Evolutionary conservation across 495 filamentous ascomycete genomes (phyloP).

Genomic region (Hyaloscypha variabilis): DNA sequence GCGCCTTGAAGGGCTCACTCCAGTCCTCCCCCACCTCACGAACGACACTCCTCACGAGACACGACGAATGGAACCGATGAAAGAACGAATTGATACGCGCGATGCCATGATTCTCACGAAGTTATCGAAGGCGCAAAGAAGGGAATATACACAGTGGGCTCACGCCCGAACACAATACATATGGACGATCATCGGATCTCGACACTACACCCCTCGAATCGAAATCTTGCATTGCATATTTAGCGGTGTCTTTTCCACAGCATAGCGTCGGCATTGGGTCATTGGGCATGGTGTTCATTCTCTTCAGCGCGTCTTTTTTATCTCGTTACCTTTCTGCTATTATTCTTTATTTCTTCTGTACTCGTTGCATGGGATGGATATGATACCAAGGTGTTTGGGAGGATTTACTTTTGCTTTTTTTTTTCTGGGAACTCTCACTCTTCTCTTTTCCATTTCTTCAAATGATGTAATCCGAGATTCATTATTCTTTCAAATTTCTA

Average conservation of each 20-base stretch:
- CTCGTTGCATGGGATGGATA: constrained; percentile 31
- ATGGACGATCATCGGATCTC: constrained; percentile 22
- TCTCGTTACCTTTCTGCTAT: constrained; percentile 10
- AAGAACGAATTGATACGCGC: constrained; percentile 22
- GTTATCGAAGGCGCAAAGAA: constrained; percentile 36
- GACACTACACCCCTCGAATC: constrained; percentile 9
- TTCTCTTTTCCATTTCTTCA: constrained; percentile 8
- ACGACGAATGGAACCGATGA: constrained; percentile 15
- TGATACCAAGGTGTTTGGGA: constrained; percentile 33
- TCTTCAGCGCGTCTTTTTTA: constrained; percentile 14
- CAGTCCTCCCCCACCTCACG: constrained; percentile 5
- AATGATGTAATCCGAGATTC: constrained; percentile 30
- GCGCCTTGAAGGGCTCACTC: constrained; percentile 34
- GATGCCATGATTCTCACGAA: constrained; percentile 34
- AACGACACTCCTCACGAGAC: constrained; percentile 16
- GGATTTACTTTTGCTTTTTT: constrained; percentile 16
- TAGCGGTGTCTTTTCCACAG: constrained; percentile 21
- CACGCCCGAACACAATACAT: constrained; percentile 14
- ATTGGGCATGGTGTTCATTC: constrained; percentile 27
- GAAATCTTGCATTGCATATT: constrained; percentile 31
- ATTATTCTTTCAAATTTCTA: constrained; percentile 17
- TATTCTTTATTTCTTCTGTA: constrained; percentile 15
- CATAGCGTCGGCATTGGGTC: constrained; percentile 33
- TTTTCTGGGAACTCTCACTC: constrained; percentile 5
- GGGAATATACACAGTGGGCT: constrained; percentile 24